Conservation (phyloP, 495 filamentous ascomycete species). For the Rhypophila decipiens region DNA sequence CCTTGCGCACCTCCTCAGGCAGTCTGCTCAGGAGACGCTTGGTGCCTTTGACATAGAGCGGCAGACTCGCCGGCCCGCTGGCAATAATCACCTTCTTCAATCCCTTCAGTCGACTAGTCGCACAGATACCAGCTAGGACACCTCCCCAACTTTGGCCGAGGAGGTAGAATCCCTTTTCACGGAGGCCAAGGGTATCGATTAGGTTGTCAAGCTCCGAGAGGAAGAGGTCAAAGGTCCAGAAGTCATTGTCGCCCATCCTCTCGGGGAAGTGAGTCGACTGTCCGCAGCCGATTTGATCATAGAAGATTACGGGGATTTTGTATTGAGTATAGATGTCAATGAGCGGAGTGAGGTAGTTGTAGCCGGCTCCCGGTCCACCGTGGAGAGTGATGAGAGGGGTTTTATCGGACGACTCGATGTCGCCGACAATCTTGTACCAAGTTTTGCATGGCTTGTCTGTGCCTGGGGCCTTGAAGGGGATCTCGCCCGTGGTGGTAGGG, state of each 20-base stretch:
- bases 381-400: conserved; percentile 21
- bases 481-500: conserved; percentile 15
- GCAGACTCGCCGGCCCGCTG: conserved; percentile 7
- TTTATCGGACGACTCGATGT: conserved; percentile 24
- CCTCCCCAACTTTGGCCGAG: conserved; percentile 48
- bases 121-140: conserved; percentile 31
- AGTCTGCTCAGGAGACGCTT: not conserved
- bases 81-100: not conserved
- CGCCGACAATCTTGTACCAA: not conserved
- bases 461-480: conserved; percentile 29
- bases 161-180: conserved; percentile 27
- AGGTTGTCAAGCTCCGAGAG: conserved; percentile 44
- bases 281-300: conserved; percentile 49
- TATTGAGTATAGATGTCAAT: conserved; percentile 21
- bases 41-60: not conserved
- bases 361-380: conserved; percentile 41
- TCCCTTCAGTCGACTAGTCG: conserved; percentile 12
- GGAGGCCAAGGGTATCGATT: conserved; percentile 31
- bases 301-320: conserved; percentile 40
- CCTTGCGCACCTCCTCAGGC: not conserved
- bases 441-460: conserved; percentile 28
- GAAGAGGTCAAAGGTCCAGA: conserved; percentile 47
- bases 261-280: conserved; percentile 39
- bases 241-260: conserved; percentile 33
- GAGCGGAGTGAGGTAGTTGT: conserved; percentile 34